Evolutionary conservation across 768 basidiomycete genomes (phyloP), one percentile per base, ranked within the genome.

Genomic region (Mycena filopes): DNA sequence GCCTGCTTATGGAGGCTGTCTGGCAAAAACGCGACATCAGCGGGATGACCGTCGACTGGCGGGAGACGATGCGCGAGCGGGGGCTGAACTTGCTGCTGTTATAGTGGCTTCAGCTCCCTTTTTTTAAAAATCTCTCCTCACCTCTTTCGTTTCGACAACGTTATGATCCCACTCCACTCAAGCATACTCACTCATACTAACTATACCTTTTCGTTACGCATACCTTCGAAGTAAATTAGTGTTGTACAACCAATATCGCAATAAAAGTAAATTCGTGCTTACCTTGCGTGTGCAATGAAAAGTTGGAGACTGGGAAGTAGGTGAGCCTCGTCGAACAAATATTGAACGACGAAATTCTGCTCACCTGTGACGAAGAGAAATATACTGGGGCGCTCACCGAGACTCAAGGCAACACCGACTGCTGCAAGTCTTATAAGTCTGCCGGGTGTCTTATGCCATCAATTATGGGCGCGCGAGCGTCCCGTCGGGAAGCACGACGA

Each of bases 1-100:
- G 87, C 42, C 79, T 84, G 66, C 75, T 89, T 66, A 88, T 92
- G 86, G 88, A 92, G 72, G 81, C 84, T 1, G 81, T 90, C 10
- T 92, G 90, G 90, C 88, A 89, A 65, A 85, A 84, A 65, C 83
- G 90, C 43, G 89, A 90, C 70, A 81, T 81, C 46, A 77, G 81
- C 61, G 83, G 85, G 31, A 81, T 79, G 41, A 76, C 81, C 20
- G 82, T 87, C 54, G 88, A 90, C 76, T 82, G 91, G 80, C 84
- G 88, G 40, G 86, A 90, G 55, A 84, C 84, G 29, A 80, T 87
- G 77, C 79, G 77, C 69, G 86, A 87, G 67, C 77, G 81, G 51
- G 79, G 80, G 33, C 72, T 83, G 58, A 83, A 83, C 66, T 71
- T 88, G 57, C 79, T 89, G 61, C 76, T 89, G 56, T 78, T 87